Conservation (phyloP, 768 basidiomycete species). For the Hypsizygus marmoreus region DNA sequence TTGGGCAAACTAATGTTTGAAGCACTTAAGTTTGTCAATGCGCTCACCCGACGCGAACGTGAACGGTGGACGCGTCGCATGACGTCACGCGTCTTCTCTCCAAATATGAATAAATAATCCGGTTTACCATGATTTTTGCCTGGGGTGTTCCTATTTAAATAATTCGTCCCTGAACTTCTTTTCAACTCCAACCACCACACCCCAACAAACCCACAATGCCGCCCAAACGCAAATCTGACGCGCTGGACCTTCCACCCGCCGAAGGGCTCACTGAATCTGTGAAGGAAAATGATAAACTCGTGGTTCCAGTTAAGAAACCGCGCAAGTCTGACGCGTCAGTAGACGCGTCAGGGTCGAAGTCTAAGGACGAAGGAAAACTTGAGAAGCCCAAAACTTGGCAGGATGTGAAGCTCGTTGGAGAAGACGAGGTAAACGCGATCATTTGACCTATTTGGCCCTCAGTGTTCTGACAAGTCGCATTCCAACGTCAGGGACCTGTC, state of each 20-base stretch:
- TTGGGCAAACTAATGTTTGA: background rate
- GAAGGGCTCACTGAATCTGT: conserved; percentile 12
- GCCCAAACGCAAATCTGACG: conserved; percentile 46
- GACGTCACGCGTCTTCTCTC: conserved; percentile 26
- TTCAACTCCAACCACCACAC: conserved; percentile 17
- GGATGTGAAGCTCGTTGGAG: conserved; percentile 41
- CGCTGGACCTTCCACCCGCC: conserved; percentile 18
- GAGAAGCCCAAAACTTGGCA: conserved; percentile 34
- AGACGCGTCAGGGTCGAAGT: conserved; percentile 13
- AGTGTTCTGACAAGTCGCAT: conserved; percentile 1
- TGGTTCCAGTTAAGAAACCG: conserved; percentile 30
- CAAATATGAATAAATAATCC: conserved; percentile 7
- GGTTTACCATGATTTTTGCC: conserved; percentile 5
- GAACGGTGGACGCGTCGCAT: background rate
- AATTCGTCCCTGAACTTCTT: background rate
- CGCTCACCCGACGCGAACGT: background rate
- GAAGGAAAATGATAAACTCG: conserved; percentile 19
- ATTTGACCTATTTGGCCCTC: background rate
- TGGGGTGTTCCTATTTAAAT: background rate
- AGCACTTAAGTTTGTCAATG: background rate
- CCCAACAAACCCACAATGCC: conserved; percentile 28
- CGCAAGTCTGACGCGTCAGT: conserved; percentile 24
- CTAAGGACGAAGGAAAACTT: conserved; percentile 14
- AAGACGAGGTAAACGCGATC: conserved; percentile 36
- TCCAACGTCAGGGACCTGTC: conserved; percentile 18